Evolutionary conservation across 2,329 filamentous ascomycete species (phyloP).

Genomic region (Leptosphaerulina australis): DNA sequence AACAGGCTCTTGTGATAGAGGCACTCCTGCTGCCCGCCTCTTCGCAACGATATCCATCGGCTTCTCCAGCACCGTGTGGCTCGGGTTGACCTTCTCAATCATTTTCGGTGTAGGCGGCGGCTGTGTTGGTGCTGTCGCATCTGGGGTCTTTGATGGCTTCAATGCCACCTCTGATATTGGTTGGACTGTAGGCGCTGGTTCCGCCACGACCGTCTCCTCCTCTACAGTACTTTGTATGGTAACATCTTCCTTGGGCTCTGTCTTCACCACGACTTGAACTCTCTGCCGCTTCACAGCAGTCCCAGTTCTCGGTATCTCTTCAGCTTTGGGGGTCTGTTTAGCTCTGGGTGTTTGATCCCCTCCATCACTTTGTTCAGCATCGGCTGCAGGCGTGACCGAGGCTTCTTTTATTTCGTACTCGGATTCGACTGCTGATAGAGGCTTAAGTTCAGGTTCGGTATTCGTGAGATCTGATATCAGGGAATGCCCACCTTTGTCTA

Average conservation of each 20-base stretch:
- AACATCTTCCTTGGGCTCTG: slow-evolving; percentile 54
- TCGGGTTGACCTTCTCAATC: slow-evolving; percentile 74
- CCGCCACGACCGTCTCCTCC: slow-evolving; percentile 48
- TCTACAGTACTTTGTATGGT: slow-evolving; percentile 70
- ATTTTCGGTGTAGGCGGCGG: slow-evolving; percentile 36
- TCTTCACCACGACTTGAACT: slow-evolving; percentile 7
- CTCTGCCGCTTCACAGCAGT: slow-evolving; percentile 59
- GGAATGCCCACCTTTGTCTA: slow-evolving; percentile 48
- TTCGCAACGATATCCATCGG: slow-evolving; percentile 95
- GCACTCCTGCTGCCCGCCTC: slow-evolving; percentile 70
- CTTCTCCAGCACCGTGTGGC: slow-evolving; percentile 79
- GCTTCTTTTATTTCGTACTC: slow-evolving; percentile 43
- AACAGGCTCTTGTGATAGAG: slow-evolving; percentile 72
- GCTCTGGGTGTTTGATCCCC: slow-evolving; percentile 11
- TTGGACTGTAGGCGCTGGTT: slow-evolving; percentile 26
- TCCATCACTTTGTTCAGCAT: slow-evolving; percentile 7
- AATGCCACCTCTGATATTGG: slow-evolving; percentile 24
- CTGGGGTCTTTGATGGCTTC: slow-evolving; percentile 13
- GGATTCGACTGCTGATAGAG: slow-evolving; percentile 62
- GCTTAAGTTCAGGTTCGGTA: slow-evolving; percentile 64
- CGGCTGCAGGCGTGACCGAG: slow-evolving; percentile 8
- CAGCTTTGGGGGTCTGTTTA: slow-evolving; percentile 5
- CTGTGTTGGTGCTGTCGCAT: slow-evolving; percentile 47
- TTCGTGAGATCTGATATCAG: slow-evolving; percentile 60
- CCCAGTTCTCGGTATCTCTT: slow-evolving; percentile 6